Base-by-base conservation (phyloP, 306 rosid genomes). In the Corylus americana region DNA sequence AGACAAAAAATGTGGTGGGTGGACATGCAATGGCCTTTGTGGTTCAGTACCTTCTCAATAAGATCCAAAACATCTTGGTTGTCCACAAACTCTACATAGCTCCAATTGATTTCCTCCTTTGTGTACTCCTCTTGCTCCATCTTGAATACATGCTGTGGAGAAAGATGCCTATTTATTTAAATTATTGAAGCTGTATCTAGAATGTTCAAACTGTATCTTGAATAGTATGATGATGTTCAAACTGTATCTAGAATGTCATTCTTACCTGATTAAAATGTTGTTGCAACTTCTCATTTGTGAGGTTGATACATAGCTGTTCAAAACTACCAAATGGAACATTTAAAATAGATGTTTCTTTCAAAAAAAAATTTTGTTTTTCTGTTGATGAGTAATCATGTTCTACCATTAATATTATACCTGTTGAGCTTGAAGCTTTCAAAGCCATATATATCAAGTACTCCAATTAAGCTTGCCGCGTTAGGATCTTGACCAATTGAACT, bases 71-170 rank as follows among this genome's bases (percentile, higher is more conserved):
- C 97, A 81, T 92, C 97, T 51, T 92, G 96, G 80, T 92, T 92
- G 85, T 92, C 97, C 11, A 92, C 92, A 80, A 92, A 92, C 78
- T 92, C 96, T 50, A 92, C 96, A 63, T 92, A 92, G 85, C 97
- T 92, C 97, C 97, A 92, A 71, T 89, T 78, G 68, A 92, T 92
- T 84, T 91, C 96, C 67, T 92, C 97, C 68, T 88, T 92, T 10
- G 97, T 92, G 78, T 92, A 92, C 87, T 92, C 97, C 85, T 92
- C 97, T 89, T 92, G 97, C 88, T 92, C 97, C 97, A 92, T 92
- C 84, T 92, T 92, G 91, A 92, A 92, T 55, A 92, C 97, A 57
- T 92, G 97, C 97, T 92, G 92, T 83, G 79, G 55, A 81, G 81
- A 73, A 78, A 71, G 78, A 70, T 68, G 72, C 62, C 70, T 66